A percentile compares a stretch with the other conserved stretches of the same genome.
Evolutionary conservation across 495 filamentous ascomycete species (phyloP).

Genomic region (Neurospora tetrasperma): DNA sequence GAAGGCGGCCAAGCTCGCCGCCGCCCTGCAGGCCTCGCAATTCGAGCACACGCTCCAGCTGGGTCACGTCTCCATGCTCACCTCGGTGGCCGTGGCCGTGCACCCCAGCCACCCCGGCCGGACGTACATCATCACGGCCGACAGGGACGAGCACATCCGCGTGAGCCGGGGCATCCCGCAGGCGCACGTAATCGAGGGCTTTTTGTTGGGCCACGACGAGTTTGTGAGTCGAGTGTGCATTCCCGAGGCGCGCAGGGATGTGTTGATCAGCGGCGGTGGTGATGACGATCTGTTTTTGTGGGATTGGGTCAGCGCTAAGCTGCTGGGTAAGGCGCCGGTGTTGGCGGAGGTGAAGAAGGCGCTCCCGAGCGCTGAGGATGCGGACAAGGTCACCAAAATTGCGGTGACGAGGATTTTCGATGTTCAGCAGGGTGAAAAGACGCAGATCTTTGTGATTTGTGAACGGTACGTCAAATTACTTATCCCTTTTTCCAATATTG

Average conservation of each 20-base stretch:
- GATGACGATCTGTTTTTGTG: constrained; percentile 69
- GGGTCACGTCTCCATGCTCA: constrained; percentile 90
- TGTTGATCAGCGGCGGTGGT: constrained; percentile 79
- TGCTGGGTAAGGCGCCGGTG: constrained; percentile 46
- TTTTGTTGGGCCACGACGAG: constrained; percentile 74
- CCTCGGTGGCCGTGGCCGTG: constrained; percentile 51
- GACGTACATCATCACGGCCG: constrained; percentile 74
- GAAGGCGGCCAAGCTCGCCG: constrained; percentile 21
- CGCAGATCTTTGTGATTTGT: constrained; percentile 48
- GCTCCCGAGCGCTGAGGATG: constrained; percentile 5
- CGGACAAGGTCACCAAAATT: constrained; percentile 28
- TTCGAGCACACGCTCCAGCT: constrained; percentile 71
- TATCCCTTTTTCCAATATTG: no score
- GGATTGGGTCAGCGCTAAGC: constrained; percentile 57
- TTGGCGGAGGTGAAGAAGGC: constrained; percentile 25
- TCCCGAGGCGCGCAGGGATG: constrained; percentile 38
- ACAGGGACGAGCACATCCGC: constrained; percentile 96
- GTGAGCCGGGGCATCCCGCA: constrained; percentile 77
- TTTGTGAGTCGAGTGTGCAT: constrained; percentile 72
- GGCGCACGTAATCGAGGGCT: constrained; percentile 77
- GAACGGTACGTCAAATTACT: constrained; percentile 48
- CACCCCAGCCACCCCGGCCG: constrained; percentile 16
- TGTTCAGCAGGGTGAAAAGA: constrained; percentile 1
- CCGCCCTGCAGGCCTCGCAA: constrained; percentile 34
- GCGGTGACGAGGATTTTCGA: constrained; percentile 41